Conservation (phyloP, 78 protist genomes). For the Polysphondylium violaceum region DNA sequence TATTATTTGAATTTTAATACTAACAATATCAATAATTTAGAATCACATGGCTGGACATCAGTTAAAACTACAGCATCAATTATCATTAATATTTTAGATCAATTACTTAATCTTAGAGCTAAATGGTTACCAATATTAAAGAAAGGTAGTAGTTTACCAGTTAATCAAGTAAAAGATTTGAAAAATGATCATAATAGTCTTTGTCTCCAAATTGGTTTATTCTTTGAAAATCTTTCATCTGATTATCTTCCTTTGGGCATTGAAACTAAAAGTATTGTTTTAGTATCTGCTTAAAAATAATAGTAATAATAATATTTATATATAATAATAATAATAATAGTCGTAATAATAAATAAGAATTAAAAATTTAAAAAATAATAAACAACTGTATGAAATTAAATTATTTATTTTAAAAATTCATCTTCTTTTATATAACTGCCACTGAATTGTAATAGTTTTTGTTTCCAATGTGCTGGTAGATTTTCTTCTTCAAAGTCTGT, state of each 20-base stretch:
- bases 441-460: no score
- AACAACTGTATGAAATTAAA: no score
- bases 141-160: neutral
- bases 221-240: constrained; percentile 17
- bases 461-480: no score
- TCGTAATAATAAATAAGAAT: no score
- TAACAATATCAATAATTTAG: constrained; percentile 1
- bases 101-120: constrained; percentile 35
- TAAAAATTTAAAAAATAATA: no score
- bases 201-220: constrained; percentile 44
- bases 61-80: constrained; percentile 64
- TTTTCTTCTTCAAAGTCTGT: no score
- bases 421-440: no score
- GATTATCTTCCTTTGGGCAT: constrained; percentile 63
- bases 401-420: no score
- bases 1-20: neutral
- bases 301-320: no score
- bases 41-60: constrained; percentile 76
- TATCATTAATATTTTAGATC: constrained; percentile 53
- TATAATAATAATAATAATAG: no score
- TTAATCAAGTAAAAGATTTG: constrained; percentile 45
- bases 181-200: constrained; percentile 35
- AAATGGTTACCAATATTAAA: constrained; percentile 55
- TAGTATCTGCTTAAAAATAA: no score
- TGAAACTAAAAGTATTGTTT: constrained; percentile 35